Evolutionary conservation across 73 alveolate genomes (phyloP).

Genomic region (Stentor roeselii): DNA sequence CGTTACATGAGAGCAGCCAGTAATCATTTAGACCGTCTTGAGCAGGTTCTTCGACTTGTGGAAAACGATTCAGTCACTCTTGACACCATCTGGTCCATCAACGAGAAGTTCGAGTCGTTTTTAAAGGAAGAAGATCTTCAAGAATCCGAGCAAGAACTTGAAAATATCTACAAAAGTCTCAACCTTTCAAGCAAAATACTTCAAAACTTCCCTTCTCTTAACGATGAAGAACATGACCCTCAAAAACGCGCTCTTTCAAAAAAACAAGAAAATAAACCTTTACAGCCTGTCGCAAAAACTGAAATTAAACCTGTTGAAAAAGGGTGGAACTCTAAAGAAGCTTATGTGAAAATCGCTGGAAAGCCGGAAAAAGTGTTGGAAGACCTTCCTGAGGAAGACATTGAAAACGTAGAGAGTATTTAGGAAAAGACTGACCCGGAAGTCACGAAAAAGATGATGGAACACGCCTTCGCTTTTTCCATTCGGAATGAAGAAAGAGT

Average conservation of each 20-base stretch:
- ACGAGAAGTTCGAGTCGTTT: conserved; percentile 26
- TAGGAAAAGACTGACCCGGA: conserved; percentile 24
- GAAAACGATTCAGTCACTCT: conserved; percentile 25
- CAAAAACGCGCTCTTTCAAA: neutral
- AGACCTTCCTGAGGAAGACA: conserved; percentile 13
- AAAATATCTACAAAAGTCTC: neutral
- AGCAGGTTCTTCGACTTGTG: conserved; percentile 5
- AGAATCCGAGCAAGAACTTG: neutral
- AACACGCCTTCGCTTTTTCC: conserved; percentile 26
- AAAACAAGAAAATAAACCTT: neutral
- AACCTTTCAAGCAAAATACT: neutral
- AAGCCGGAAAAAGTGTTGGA: neutral
- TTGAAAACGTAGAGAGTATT: neutral
- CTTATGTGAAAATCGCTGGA: conserved; percentile 3
- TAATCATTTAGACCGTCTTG: neutral
- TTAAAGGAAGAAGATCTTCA: neutral
- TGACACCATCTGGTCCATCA: conserved; percentile 17
- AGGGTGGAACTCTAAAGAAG: conserved; percentile 22
- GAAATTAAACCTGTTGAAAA: conserved; percentile 4
- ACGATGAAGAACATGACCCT: neutral
- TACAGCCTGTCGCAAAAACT: neutral
- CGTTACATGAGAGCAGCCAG: conserved; percentile 5
- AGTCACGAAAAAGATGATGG: neutral
- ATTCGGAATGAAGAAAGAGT: conserved; percentile 33
- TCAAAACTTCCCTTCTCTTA: too few species aligned